Evolutionary conservation across 495 filamentous ascomycete genomes (phyloP).

Genomic region (Xylaria grammica): DNA sequence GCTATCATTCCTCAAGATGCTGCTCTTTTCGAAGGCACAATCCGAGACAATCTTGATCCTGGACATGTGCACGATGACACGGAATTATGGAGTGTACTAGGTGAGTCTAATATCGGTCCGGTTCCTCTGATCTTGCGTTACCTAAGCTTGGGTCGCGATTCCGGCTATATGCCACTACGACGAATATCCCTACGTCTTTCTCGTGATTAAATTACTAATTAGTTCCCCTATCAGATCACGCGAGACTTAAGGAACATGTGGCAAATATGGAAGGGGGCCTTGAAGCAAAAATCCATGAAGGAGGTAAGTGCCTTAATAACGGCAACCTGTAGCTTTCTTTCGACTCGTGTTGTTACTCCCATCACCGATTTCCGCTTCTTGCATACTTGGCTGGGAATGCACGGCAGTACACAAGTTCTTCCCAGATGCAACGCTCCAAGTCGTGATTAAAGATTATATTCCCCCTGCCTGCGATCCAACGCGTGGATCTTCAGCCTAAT

Average conservation of each 20-base stretch:
- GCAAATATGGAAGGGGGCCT: constrained; percentile 85
- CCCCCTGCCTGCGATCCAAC: constrained; percentile 15
- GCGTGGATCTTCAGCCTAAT: constrained; percentile 30
- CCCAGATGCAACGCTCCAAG: constrained; percentile 4
- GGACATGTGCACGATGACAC: constrained; percentile 95
- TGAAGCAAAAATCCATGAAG: constrained; percentile 91
- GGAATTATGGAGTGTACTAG: constrained; percentile 95
- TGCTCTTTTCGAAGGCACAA: constrained; percentile 93
- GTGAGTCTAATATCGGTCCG: constrained; percentile 55
- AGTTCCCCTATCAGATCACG: constrained; percentile 70
- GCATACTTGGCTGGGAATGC: constrained; percentile 25
- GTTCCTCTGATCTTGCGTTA: constrained; percentile 17
- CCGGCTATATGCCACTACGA: neutral
- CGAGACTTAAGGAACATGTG: constrained; percentile 90
- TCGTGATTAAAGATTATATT: neutral
- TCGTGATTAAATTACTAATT: constrained; percentile 7
- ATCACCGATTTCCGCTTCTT: constrained; percentile 26
- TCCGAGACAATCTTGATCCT: constrained; percentile 96
- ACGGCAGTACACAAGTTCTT: constrained; percentile 5
- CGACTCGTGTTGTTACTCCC: constrained; percentile 38
- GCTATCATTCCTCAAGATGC: constrained; percentile 99
- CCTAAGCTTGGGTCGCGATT: constrained; percentile 23
- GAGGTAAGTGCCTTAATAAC: constrained; percentile 63
- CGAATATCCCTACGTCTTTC: neutral
- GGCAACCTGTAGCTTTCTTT: constrained; percentile 41